A percentile compares a stretch with the other conserved stretches of the same genome.
Evolutionary conservation across 2,329 filamentous ascomycete genomes (phyloP).

Genomic region (Cladobotryum protrusum): DNA sequence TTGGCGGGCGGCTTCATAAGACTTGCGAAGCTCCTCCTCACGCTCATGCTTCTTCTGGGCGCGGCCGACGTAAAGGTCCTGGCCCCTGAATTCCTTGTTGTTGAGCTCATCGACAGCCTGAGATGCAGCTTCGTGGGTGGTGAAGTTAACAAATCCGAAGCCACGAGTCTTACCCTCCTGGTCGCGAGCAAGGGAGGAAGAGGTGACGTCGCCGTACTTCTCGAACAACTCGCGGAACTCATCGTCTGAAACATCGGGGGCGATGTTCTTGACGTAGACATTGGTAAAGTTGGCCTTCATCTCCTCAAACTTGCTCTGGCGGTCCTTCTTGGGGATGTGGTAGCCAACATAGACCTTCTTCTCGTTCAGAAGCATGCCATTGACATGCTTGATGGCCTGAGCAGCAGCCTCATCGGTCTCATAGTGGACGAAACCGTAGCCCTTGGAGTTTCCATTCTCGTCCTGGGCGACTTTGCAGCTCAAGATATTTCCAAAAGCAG

Average conservation of each 20-base stretch:
- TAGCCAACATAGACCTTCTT: slow-evolving; percentile 99
- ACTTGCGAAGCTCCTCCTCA: slow-evolving; percentile 97
- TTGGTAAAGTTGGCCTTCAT: slow-evolving; percentile 99
- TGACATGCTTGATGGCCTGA: slow-evolving; percentile 98
- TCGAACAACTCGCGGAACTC: slow-evolving; percentile 93
- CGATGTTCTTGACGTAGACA: slow-evolving; percentile 98
- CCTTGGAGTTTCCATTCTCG: slow-evolving; percentile 93
- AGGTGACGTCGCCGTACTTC: slow-evolving; percentile 89
- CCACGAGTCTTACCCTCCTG: slow-evolving; percentile 87
- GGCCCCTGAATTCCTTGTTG: slow-evolving; percentile 82
- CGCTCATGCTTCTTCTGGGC: slow-evolving; percentile 99
- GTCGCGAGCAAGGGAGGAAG: slow-evolving; percentile 86
- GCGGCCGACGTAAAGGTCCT: slow-evolving; percentile 95
- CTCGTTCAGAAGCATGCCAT: slow-evolving; percentile 99
- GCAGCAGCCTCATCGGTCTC: slow-evolving; percentile 96
- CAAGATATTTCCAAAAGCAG: slow-evolving; percentile 97
- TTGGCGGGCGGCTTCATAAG: slow-evolving; percentile 93
- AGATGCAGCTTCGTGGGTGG: slow-evolving; percentile 79
- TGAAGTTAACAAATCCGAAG: slow-evolving; percentile 94
- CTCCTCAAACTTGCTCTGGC: slow-evolving; percentile 99
- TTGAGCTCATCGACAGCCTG: slow-evolving; percentile 89
- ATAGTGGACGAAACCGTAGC: slow-evolving; percentile 99
- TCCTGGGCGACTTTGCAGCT: slow-evolving; percentile 99
- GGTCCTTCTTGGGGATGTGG: slow-evolving; percentile 99
- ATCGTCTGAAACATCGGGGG: slow-evolving; percentile 76